These are phyloP conservation scores for Trichosporon sp. DNA, from an alignment of 1,284 basidiomycete genomes.

Conservation along the genomic window DNA sequence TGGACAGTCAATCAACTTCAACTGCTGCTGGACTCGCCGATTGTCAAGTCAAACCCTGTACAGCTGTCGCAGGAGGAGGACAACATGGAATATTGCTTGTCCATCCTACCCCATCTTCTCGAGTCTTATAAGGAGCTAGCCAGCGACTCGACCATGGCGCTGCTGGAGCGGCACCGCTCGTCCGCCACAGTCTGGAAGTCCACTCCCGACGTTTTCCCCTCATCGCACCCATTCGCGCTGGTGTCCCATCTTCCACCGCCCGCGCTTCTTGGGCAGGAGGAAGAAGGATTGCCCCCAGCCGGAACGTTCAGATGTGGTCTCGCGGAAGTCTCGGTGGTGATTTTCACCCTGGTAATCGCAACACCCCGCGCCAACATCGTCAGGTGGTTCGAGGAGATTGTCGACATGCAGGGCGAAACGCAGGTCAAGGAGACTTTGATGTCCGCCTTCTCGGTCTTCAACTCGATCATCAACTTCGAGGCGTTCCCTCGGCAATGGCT, in stretches of 20 bases:
- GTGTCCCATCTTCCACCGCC: conserved; percentile 61
- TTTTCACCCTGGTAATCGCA: conserved; percentile 74
- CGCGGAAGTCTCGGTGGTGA: conserved; percentile 79
- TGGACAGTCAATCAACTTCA: conserved; percentile 89
- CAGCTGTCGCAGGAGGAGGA: conserved; percentile 77
- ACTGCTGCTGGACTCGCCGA: conserved; percentile 65
- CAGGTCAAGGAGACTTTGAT: conserved; percentile 65
- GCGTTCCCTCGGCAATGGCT: conserved; percentile 90
- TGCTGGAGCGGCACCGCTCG: conserved; percentile 64
- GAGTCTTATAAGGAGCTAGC: conserved; percentile 84
- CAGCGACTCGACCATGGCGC: conserved; percentile 59
- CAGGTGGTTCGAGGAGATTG: conserved; percentile 68
- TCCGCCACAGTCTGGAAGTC: conserved; percentile 57
- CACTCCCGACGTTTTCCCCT: conserved; percentile 80
- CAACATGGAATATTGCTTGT: conserved; percentile 81
- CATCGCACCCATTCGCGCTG: conserved; percentile 86
- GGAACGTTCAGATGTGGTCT: conserved; percentile 68
- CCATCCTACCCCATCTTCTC: conserved; percentile 76
- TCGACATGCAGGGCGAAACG: conserved; percentile 81
- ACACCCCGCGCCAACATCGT: conserved; percentile 71
- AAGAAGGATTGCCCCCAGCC: conserved; percentile 39
- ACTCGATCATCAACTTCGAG: conserved; percentile 77
- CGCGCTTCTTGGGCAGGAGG: conserved; percentile 44
- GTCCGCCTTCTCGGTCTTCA: conserved; percentile 73
- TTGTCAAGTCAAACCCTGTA: conserved; percentile 58